Evolutionary conservation across 306 rosid genomes (phyloP).

Genomic region (Rubus parviflorus): DNA sequence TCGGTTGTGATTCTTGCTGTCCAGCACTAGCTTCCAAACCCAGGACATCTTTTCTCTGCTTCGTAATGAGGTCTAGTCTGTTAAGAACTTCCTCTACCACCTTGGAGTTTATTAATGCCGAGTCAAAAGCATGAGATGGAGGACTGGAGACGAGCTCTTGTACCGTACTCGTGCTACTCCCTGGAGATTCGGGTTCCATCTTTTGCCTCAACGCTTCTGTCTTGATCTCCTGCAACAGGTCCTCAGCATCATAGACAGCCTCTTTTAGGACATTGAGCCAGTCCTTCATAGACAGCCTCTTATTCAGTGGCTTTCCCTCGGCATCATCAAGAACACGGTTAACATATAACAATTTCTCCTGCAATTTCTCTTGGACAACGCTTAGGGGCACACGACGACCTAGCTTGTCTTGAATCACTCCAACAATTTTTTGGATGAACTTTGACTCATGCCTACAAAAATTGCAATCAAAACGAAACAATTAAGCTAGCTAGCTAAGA

Average conservation of each 20-base stretch:
- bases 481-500: too few species aligned
- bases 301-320: constrained; percentile 19
- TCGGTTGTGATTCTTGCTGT: too few species aligned
- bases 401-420: not conserved
- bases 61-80: too few species aligned
- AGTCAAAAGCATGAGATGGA: not conserved
- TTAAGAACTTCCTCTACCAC: too few species aligned
- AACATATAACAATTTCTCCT: not conserved
- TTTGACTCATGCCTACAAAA: not conserved
- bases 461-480: too few species aligned
- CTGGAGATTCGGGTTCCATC: not conserved
- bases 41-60: too few species aligned
- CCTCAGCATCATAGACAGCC: not conserved
- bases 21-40: too few species aligned
- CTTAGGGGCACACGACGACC: not conserved
- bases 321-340: constrained; percentile 20
- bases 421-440: not conserved
- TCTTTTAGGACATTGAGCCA: constrained; percentile 21
- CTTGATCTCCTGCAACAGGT: constrained; percentile 1
- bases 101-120: not conserved
- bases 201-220: not conserved
- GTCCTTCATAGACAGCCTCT: not conserved
- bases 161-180: not conserved
- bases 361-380: not conserved
- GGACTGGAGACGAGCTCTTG: not conserved